Base-by-base conservation (phyloP, 202 grass and related monocot species). In the Schoenoplectus triqueter region DNA sequence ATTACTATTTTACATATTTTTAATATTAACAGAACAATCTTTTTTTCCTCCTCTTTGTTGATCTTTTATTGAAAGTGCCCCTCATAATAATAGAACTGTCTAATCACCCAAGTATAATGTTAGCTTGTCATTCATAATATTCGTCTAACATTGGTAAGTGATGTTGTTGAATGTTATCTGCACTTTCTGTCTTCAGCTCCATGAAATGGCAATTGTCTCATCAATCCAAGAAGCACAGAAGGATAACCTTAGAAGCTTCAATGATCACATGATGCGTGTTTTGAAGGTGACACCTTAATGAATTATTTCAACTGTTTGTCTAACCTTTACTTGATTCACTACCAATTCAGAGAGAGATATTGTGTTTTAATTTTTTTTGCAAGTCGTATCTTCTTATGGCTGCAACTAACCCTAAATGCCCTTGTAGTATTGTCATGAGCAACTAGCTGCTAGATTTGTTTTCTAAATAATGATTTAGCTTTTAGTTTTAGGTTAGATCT, bases 181-280 rank as follows among this genome's bases (percentile, higher is more conserved):
- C 66, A 78, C 17, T 80, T 7, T 88, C 4, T 84, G 71, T 92
- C 85, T 86, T 87, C 86, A 93, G 96, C 82, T 99, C 89, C 96
- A 99, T 86, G 92, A 99, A 84, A 92, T 99, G 87, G 85, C 93
- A 71, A 96, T 99, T 61, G 92, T 96, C 60, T 99, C 93, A 81
- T 92, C 96, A 89, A 92, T 99, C 54, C 96, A 99, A 94, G 96
- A 94, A 96, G 93, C 96, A 91, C 93, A 96, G 82, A 99, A 99
- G 82, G 93, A 99, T 86, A 99, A 99, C 86, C 92, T 99, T 78
- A 81, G 80, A 89, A 96, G 93, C 86, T 99, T 99, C 62, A 92
- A 94, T 86, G 90, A 91, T 88, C 89, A 94, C 71, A 99, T 94
- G 96, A 92, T 99, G 90, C 88, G 89, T 92, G 93, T 96, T 66